A percentile compares a stretch with the other conserved stretches of the same genome.
Conservation (phyloP, 768 basidiomycete genomes). For the Scleroderma bovista region DNA sequence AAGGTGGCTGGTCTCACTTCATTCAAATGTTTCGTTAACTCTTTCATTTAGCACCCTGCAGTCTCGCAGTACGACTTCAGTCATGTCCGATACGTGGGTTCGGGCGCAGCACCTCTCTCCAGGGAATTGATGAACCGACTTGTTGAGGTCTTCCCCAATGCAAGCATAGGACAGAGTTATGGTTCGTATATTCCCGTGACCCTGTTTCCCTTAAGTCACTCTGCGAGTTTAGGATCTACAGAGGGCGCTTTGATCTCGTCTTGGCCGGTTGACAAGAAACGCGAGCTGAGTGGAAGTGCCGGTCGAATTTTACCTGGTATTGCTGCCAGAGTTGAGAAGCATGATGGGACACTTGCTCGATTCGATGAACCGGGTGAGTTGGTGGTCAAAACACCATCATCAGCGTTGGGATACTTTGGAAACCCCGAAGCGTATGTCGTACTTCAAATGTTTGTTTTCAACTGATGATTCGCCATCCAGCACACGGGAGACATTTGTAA, state of each 20-base stretch:
- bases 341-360: slow-evolving; percentile 49
- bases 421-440: slow-evolving; percentile 54
- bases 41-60: slow-evolving; percentile 30
- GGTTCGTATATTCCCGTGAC: slow-evolving; percentile 30
- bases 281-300: slow-evolving; percentile 48
- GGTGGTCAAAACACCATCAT: slow-evolving; percentile 52
- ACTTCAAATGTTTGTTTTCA: neutral
- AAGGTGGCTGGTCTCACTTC: slow-evolving; percentile 31
- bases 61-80: slow-evolving; percentile 35
- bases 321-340: slow-evolving; percentile 48
- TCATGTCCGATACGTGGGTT: slow-evolving; percentile 33
- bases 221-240: slow-evolving; percentile 47
- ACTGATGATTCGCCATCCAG: slow-evolving; percentile 29
- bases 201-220: neutral
- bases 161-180: slow-evolving; percentile 56
- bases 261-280: slow-evolving; percentile 38
- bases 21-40: neutral
- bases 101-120: slow-evolving; percentile 57
- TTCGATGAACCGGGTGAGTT: slow-evolving; percentile 62
- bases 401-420: slow-evolving; percentile 53
- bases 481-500: slow-evolving; percentile 57
- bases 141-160: slow-evolving; percentile 40
- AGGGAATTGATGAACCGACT: slow-evolving; percentile 44
- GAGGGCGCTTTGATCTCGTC: slow-evolving; percentile 53
- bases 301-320: slow-evolving; percentile 58